Percentiles rank a stretch among this genome's conserved stretches.
phyloP scores from a whole-genome alignment of 352 stramenopile species.

The Globisporangium nunn region DNA sequence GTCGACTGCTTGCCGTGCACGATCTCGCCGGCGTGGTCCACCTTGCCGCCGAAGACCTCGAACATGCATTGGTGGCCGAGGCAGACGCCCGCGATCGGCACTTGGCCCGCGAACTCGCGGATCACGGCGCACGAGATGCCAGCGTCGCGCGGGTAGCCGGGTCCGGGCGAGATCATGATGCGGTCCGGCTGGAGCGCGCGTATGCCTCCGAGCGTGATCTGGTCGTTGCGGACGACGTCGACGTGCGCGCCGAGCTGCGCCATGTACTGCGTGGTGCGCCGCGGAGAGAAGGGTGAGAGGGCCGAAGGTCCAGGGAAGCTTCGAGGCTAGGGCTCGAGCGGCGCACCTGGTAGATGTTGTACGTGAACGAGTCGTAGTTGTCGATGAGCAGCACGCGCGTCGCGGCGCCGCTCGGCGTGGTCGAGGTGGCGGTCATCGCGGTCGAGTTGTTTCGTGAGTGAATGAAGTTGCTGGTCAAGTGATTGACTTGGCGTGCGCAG shows the following conservation, averaged over 20 bases:
- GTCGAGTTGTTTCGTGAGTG: neutral
- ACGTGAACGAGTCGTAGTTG: constrained; percentile 90
- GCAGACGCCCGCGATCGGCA: constrained; percentile 82
- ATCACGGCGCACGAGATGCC: constrained; percentile 83
- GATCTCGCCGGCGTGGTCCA: constrained; percentile 82
- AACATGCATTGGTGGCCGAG: constrained; percentile 84
- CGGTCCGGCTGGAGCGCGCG: constrained; percentile 63
- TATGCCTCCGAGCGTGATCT: constrained; percentile 81
- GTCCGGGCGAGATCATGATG: constrained; percentile 85
- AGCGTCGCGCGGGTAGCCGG: constrained; percentile 74
- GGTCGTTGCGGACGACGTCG: constrained; percentile 77
- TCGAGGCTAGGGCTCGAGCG: too few species aligned
- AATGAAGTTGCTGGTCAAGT: neutral
- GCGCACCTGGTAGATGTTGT: constrained; percentile 83
- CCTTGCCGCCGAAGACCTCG: constrained; percentile 82
- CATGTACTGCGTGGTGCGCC: constrained; percentile 50
- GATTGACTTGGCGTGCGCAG: too few species aligned
- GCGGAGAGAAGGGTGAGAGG: neutral
- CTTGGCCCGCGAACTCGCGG: constrained; percentile 67
- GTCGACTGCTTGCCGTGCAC: constrained; percentile 84
- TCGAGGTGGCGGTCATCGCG: neutral
- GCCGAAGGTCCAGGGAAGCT: too few species aligned
- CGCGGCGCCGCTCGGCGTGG: constrained; percentile 18
- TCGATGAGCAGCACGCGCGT: constrained; percentile 83
- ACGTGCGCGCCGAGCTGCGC: constrained; percentile 74